Evolutionary conservation across 1,139 yeast species (phyloP), one percentile per base, ranked within the genome.

Genomic region (Zygoascus meyerae): DNA sequence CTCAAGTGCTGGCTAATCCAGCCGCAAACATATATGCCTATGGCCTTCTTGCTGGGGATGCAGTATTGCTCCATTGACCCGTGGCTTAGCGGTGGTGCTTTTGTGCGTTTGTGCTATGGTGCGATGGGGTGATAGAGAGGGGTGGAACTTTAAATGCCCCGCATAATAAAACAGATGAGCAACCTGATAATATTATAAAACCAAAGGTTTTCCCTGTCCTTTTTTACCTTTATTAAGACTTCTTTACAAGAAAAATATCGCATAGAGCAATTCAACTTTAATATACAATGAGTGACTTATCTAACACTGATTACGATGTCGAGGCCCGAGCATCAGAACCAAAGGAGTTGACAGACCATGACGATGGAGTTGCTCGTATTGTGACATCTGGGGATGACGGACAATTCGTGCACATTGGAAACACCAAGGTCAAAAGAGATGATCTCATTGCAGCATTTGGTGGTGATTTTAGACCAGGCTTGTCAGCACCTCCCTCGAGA

Each of bases 321-420:
- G 52, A 48, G 31, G 52, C 52, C 30, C 47, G 47, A 15, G 49
- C 51, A 12, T 40, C 44, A 16, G 45, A 42, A 11, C 39, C 14
- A 4, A 34, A 34, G 21, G 36, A 34, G 21, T 11, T 10, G 11
- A 12, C 8, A 16, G 36, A 34, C 11, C 36, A 15, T 6, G 21
- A 34, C 36, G 36, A 41, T 21, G 42, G 47, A 28, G 28, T 57
- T 36, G 53, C 59, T 33, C 59, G 62, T 28, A 60, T 70, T 44
- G 58, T 57, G 47, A 68, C 72, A 15, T 61, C 70, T 14, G 71
- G 73, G 41, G 63, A 55, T 14, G 65, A 71, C 52, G 15, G 15
- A 7, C 84, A 83, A 48, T 81, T 77, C 61, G 72, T 86, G 50
- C 81, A 73, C 56, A 76, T 86, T 56, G 96, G 95, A n/a, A 77